Conservation (phyloP, 768 basidiomycete species). For the Mycena rosella region DNA sequence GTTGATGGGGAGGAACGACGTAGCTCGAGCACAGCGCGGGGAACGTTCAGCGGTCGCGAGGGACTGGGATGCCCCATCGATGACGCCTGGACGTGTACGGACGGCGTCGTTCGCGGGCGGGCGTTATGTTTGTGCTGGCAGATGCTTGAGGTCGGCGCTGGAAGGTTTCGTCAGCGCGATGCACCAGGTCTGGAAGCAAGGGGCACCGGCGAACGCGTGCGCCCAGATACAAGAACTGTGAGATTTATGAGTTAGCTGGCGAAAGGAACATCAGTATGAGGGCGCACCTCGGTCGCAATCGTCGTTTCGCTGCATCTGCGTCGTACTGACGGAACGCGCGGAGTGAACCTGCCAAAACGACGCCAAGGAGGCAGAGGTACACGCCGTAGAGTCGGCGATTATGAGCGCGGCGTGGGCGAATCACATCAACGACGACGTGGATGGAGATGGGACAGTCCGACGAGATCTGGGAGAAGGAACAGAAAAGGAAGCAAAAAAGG, state of each 20-base stretch:
- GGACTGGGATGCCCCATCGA: not conserved
- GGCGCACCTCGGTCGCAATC: not conserved
- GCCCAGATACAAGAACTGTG: not conserved
- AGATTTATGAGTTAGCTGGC: not conserved
- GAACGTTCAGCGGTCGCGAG: slow-evolving; percentile 4
- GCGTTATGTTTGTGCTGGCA: not conserved
- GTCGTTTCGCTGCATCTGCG: not conserved
- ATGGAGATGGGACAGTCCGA: too few species aligned
- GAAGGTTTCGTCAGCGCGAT: slow-evolving; percentile 1
- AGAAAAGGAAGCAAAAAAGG: too few species aligned
- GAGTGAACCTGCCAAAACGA: slow-evolving; percentile 4
- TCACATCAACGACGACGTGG: not conserved
- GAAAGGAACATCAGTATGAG: not conserved
- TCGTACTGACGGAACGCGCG: not conserved
- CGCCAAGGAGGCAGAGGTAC: not conserved
- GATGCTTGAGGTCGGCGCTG: not conserved
- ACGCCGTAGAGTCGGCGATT: not conserved
- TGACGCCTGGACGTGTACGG: not conserved
- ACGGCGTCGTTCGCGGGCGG: not conserved
- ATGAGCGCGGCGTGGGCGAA: not conserved
- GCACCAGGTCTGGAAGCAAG: not conserved
- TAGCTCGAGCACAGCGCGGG: not conserved
- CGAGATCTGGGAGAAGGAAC: too few species aligned
- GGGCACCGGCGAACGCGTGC: not conserved
- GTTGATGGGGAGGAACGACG: not conserved